These are phyloP conservation scores for Penicillium concentricum DNA, from an alignment of 2,329 filamentous ascomycete species.

Conservation along the genomic window DNA sequence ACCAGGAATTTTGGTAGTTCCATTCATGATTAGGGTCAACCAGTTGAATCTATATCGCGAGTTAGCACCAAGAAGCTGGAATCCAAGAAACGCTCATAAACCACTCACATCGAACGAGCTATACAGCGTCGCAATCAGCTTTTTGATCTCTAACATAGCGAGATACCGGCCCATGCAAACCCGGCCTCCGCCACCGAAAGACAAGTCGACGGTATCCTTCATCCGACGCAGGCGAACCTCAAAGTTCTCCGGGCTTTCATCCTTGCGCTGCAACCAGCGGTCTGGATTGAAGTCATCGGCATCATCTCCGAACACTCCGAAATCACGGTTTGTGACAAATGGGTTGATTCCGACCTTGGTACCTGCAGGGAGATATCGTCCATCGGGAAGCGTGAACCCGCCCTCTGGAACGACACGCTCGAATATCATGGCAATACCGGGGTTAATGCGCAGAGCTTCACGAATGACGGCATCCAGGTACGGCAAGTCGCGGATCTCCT, in stretches of 20 bases:
- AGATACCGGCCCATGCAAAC: conserved; percentile 58
- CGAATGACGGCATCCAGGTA: conserved; percentile 55
- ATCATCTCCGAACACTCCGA: conserved; percentile 46
- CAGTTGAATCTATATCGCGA: conserved; percentile 50
- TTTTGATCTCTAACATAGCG: conserved; percentile 59
- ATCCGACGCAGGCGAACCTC: conserved; percentile 36
- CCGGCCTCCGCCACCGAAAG: conserved; percentile 55
- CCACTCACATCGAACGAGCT: conserved; percentile 20
- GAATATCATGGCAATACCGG: conserved; percentile 49
- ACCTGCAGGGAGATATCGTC: conserved; percentile 36
- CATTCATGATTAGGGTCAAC: conserved; percentile 52
- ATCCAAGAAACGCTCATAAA: not conserved
- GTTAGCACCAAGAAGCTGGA: conserved; percentile 23
- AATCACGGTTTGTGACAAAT: conserved; percentile 40
- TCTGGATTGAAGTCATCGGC: conserved; percentile 49
- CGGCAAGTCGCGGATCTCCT: conserved; percentile 19
- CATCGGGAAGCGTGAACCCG: conserved; percentile 31
- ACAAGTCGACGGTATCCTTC: conserved; percentile 39
- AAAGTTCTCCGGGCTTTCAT: conserved; percentile 37
- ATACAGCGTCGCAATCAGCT: conserved; percentile 54
- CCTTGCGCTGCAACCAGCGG: conserved; percentile 46
- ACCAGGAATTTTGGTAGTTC: conserved; percentile 58
- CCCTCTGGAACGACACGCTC: conserved; percentile 50
- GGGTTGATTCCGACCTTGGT: conserved; percentile 38
- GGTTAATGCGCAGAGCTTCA: conserved; percentile 53